Base-by-base conservation (phyloP, 371 early-diverging fungal genomes). In the Actinomucor elegans region DNA sequence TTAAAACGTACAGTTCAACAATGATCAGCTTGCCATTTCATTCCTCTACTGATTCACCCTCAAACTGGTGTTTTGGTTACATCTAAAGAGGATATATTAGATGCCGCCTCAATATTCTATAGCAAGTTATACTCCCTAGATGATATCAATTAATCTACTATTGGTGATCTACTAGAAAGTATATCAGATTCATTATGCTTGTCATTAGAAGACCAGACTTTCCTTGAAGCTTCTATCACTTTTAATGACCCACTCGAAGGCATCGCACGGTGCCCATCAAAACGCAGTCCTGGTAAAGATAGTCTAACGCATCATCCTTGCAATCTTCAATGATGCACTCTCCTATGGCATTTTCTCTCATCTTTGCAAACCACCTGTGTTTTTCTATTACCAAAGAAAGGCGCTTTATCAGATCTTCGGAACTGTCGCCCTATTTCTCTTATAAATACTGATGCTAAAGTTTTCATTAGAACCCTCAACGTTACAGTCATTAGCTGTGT, bases 361-460 rank as follows among this genome's bases (percentile, higher is more conserved):
- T 49, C 60, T 9, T 63, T 60, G 61, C 24, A 26, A 6, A 17
- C 47, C n/a, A 52, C 61, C 4, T 45, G 52, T 11, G 46, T 63
- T 12, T 50, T 45, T 5, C 48, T 71, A 0, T 31, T 66, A 1
- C 57, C 52, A 31, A 71, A 71, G 42, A 59, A 61, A 23, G 62
- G 59, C 2, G 62, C 61, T 10, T 15, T 59, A 0, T 28, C 14
- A 8, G 37, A 41, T 10, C 29, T 71, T 1, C 15, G 26, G 0
- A 71, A 66, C 44, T 66, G 64, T 57, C 35, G 65, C 1, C 67
- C 67, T 6, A 59, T 71, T 0, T 59, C 62, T 0, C 55, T 65
- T 10, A 66, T 66, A 4, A 66, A 66, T 34, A 38, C 54, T 1
- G 71, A 66, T 34, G 61, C 49, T n/a, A 71, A 66, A 24, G 15